phyloP scores from a whole-genome alignment of 371 early-diverging fungal species.

The Mortierella sp. region DNA sequence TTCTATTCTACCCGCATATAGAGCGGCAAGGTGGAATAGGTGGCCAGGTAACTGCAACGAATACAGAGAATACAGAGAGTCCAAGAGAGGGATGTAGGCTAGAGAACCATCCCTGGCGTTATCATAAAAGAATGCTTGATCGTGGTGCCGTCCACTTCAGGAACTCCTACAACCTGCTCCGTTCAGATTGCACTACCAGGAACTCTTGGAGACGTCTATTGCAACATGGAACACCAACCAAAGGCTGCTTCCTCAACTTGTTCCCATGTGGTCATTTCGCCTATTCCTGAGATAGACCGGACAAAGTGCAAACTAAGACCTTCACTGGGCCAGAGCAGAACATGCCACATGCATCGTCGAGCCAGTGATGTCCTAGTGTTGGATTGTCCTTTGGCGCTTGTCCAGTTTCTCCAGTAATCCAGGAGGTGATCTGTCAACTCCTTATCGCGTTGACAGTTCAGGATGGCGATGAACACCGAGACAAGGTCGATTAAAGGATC shows the following conservation, averaged over 20 bases:
- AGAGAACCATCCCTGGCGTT: too few relatives aligned
- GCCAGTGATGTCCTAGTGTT: not conserved
- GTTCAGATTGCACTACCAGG: too few relatives aligned
- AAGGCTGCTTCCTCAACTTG: slow-evolving; percentile 38
- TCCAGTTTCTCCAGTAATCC: slow-evolving; percentile 13
- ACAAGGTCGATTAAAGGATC: slow-evolving; percentile 47
- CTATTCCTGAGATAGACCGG: slow-evolving; percentile 35
- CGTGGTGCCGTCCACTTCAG: not conserved
- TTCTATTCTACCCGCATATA: slow-evolving; percentile 5
- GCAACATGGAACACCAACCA: slow-evolving; percentile 45
- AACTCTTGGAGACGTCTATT: too few relatives aligned
- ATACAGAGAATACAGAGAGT: not conserved
- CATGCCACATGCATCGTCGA: slow-evolving; percentile 45
- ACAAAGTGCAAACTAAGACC: slow-evolving; percentile 30
- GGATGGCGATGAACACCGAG: slow-evolving; percentile 32
- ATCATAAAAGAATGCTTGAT: too few relatives aligned
- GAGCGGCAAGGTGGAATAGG: slow-evolving; percentile 48
- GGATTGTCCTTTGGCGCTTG: not conserved
- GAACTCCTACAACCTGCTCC: too few relatives aligned
- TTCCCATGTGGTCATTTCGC: slow-evolving; percentile 40
- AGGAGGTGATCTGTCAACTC: slow-evolving; percentile 4
- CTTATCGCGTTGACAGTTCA: slow-evolving; percentile 29
- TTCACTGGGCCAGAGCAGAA: slow-evolving; percentile 46
- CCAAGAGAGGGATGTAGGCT: too few relatives aligned
- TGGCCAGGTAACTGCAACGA: not conserved